A percentile compares a stretch with the other conserved stretches of the same genome.
Conservation (phyloP, 495 filamentous ascomycete species). For the Astrocystis sublimbata region DNA sequence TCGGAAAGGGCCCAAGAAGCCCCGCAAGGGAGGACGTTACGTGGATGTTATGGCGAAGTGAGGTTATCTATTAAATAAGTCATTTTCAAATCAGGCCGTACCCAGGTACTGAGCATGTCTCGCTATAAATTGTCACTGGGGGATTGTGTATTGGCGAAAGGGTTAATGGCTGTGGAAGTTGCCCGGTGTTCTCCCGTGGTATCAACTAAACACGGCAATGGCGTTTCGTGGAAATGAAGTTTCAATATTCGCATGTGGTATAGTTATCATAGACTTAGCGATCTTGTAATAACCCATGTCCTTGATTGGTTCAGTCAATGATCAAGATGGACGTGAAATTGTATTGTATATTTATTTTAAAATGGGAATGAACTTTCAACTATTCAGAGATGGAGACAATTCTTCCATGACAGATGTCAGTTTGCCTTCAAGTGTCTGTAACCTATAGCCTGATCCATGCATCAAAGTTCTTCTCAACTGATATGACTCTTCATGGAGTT, state of each 20-base stretch:
- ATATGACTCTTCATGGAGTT: too few species aligned
- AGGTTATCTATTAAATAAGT: not conserved
- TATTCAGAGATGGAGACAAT: too few species aligned
- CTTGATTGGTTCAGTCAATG: not conserved
- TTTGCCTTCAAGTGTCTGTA: too few species aligned
- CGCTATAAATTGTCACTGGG: conserved; percentile 10
- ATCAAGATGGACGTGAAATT: not conserved
- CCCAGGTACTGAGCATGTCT: not conserved
- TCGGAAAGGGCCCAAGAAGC: conserved; percentile 68
- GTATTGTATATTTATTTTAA: too few species aligned
- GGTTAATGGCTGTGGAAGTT: not conserved
- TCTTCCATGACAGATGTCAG: too few species aligned
- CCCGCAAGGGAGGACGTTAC: conserved; percentile 81
- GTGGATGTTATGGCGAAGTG: conserved; percentile 86
- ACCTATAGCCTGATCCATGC: too few species aligned
- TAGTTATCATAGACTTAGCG: conserved; percentile 33
- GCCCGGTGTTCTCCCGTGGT: not conserved
- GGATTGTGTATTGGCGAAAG: conserved; percentile 15
- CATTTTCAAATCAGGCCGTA: not conserved
- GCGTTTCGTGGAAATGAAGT: conserved; percentile 9
- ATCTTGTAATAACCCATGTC: conserved; percentile 31
- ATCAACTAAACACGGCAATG: not conserved
- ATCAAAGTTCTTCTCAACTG: too few species aligned
- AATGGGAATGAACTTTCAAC: too few species aligned
- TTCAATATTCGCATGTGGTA: conserved; percentile 6